phyloP scores from a whole-genome alignment of 495 filamentous ascomycete genomes.

The Articulospora tetracladia region DNA sequence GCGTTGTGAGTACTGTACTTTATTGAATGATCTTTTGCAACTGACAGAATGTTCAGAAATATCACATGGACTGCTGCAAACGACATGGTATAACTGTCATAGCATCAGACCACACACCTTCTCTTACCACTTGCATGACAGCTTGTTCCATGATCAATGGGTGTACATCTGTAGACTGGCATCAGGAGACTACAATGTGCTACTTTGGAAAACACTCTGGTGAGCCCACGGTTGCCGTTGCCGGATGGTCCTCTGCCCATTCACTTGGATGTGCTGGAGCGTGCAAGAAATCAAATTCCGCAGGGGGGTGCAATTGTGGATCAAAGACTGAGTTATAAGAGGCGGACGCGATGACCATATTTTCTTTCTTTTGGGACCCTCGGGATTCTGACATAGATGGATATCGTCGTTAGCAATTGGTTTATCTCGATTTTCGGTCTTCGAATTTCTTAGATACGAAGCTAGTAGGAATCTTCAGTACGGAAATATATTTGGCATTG shows the following conservation, averaged over 20 bases:
- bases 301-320: neutral
- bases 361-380: too few species aligned
- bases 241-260: neutral
- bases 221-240: neutral
- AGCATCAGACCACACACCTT: neutral
- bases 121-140: neutral
- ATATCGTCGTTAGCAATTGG: too few species aligned
- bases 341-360: neutral
- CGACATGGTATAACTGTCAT: neutral
- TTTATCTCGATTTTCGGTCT: too few species aligned
- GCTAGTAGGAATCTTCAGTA: too few species aligned
- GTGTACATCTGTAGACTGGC: neutral
- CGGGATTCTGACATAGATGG: too few species aligned
- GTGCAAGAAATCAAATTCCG: neutral
- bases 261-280: neutral
- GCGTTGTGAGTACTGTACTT: too few species aligned
- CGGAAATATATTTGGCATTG: too few species aligned
- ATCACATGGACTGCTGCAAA: neutral
- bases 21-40: neutral
- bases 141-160: neutral
- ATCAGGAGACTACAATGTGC: neutral
- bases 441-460: too few species aligned
- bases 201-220: neutral
- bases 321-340: neutral
- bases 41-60: neutral